A percentile compares a stretch with the other conserved stretches of the same genome.
phyloP scores from a whole-genome alignment of 2,329 filamentous ascomycete genomes.

The Trematosphaeria pertusa region DNA sequence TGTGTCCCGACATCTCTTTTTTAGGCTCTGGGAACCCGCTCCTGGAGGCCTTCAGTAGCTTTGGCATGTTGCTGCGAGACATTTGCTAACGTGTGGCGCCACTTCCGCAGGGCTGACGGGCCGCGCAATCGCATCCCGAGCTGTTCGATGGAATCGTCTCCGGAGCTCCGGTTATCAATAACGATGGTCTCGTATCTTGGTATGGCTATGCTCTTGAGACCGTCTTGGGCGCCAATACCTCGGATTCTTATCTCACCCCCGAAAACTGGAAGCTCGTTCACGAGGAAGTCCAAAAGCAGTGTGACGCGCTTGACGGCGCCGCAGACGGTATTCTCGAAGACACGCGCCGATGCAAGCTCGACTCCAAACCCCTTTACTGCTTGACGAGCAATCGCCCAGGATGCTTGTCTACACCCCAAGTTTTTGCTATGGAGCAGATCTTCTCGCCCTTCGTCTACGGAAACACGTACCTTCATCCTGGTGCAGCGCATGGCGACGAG shows the following conservation, averaged over 20 bases:
- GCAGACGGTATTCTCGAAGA: constrained; percentile 58
- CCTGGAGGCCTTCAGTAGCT: no score
- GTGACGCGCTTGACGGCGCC: constrained; percentile 58
- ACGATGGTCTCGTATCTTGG: constrained; percentile 41
- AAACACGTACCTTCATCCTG: constrained; percentile 2
- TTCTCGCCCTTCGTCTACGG: constrained; percentile 31
- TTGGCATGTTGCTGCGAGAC: no score
- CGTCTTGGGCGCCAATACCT: constrained; percentile 25
- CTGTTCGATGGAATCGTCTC: constrained; percentile 28
- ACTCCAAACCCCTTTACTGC: constrained; percentile 17
- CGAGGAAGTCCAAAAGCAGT: constrained; percentile 55
- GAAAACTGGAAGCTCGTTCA: constrained; percentile 50
- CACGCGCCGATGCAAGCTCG: constrained; percentile 32
- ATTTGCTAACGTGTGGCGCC: no score
- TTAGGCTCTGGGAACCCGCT: no score
- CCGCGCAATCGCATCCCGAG: constrained; percentile 19
- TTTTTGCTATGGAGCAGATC: constrained; percentile 29
- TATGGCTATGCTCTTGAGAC: constrained; percentile 35
- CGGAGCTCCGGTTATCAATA: constrained; percentile 24
- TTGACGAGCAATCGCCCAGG: constrained; percentile 4
- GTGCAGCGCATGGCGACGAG: constrained; percentile 14
- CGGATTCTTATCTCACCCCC: constrained; percentile 46
- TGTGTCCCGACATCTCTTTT: no score
- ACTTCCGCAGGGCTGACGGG: constrained; percentile 19
- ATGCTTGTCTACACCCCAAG: constrained; percentile 35